phyloP scores from a whole-genome alignment of 2,329 filamentous ascomycete genomes.

The Lasiodiplodia sp. region DNA sequence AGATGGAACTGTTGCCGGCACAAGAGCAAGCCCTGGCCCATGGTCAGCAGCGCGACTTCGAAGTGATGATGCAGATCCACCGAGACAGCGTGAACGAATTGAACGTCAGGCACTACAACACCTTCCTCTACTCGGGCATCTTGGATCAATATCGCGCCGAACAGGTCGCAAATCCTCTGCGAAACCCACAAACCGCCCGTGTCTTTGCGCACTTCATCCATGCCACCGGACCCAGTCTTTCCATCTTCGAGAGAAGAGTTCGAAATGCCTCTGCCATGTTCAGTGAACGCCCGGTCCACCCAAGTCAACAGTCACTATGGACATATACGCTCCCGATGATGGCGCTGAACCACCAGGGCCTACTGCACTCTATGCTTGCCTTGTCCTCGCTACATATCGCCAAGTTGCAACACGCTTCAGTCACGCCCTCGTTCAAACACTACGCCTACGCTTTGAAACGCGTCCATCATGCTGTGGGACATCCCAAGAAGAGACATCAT shows the following conservation, averaged over 20 bases:
- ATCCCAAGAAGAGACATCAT: conserved; percentile 71
- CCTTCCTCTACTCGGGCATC: conserved; percentile 56
- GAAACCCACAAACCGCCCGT: conserved; percentile 78
- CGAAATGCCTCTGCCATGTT: conserved; percentile 74
- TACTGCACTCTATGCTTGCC: conserved; percentile 90
- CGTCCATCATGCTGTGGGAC: conserved; percentile 76
- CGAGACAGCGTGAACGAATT: conserved; percentile 45
- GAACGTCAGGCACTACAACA: conserved; percentile 52
- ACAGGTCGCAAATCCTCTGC: conserved; percentile 68
- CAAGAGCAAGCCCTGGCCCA: conserved; percentile 21
- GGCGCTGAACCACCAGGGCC: conserved; percentile 81
- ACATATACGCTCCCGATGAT: conserved; percentile 84
- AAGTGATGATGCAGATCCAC: conserved; percentile 47
- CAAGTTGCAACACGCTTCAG: conserved; percentile 75
- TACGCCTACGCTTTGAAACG: conserved; percentile 86
- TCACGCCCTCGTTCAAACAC: conserved; percentile 85
- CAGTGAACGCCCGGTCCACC: conserved; percentile 65
- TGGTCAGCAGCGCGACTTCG: conserved; percentile 40
- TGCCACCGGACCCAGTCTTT: conserved; percentile 84
- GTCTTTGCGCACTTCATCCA: conserved; percentile 94
- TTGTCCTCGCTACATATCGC: conserved; percentile 87
- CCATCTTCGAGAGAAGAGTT: conserved; percentile 84
- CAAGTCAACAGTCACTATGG: conserved; percentile 67
- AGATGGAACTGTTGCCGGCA: conserved; percentile 39
- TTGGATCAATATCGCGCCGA: conserved; percentile 56